These are phyloP conservation scores for Crithidia bombi DNA, from an alignment of 208 protist genomes.

Conservation along the genomic window DNA sequence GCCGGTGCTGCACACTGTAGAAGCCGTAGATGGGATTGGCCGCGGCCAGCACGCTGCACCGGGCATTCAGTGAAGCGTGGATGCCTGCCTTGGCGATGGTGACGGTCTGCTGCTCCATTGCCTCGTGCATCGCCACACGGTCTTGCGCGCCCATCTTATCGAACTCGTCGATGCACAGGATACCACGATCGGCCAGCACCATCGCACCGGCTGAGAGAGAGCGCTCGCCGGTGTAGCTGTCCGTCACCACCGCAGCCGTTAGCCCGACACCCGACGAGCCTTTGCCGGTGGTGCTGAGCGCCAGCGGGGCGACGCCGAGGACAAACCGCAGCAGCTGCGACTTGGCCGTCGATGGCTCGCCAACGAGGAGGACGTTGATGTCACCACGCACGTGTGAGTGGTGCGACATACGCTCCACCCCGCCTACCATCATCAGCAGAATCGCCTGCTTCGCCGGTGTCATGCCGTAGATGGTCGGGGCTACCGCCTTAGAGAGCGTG, in stretches of 20 bases:
- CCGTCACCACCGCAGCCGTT: constrained; percentile 98
- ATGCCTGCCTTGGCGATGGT: constrained; percentile 99
- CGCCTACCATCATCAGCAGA: constrained; percentile 97
- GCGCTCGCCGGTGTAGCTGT: constrained; percentile 97
- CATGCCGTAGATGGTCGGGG: constrained; percentile 99
- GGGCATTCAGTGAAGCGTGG: constrained; percentile 98
- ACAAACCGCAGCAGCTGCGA: constrained; percentile 99
- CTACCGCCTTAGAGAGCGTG: constrained; percentile 90
- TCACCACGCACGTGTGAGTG: constrained; percentile 97
- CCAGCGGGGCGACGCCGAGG: constrained; percentile 95
- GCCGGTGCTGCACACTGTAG: constrained; percentile 93
- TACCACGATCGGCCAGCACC: constrained; percentile 99
- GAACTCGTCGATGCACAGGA: constrained; percentile 99
- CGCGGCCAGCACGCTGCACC: constrained; percentile 98
- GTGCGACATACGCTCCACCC: constrained; percentile 95
- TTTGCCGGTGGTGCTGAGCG: constrained; percentile 98
- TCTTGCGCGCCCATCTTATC: constrained; percentile 99
- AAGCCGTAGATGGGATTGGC: constrained; percentile 99
- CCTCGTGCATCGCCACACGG: constrained; percentile 97
- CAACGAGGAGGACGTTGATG: constrained; percentile 99
- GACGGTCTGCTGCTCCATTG: constrained; percentile 99
- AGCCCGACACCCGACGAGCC: constrained; percentile 98
- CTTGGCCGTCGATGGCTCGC: constrained; percentile 99
- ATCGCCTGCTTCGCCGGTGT: constrained; percentile 96
- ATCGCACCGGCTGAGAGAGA: constrained; percentile 99